Evolutionary conservation across 495 filamentous ascomycete genomes (phyloP).

Genomic region (Penicillium ucsense): DNA sequence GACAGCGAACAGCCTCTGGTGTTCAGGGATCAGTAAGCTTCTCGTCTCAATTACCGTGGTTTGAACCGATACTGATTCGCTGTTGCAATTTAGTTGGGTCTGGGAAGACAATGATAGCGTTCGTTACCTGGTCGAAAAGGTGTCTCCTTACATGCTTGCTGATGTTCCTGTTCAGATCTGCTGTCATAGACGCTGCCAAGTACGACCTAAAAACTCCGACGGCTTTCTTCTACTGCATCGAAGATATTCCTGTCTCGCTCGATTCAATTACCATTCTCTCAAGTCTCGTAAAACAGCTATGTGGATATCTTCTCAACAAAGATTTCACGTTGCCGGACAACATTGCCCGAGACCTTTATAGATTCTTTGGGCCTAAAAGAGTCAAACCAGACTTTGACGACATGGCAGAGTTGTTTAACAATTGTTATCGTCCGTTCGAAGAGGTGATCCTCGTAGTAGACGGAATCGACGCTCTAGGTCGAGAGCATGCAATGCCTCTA

Average conservation of each 20-base stretch:
- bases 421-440: conserved; percentile 1
- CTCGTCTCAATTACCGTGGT: not conserved
- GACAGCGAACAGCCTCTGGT: conserved; percentile 12
- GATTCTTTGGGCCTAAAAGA: conserved; percentile 8
- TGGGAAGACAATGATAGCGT: conserved; percentile 20
- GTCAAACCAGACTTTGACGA: conserved; percentile 11
- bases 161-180: not conserved
- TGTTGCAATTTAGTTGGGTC: conserved; percentile 14
- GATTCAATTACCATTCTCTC: not conserved
- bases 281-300: not conserved
- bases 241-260: not conserved
- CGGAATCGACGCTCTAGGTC: not conserved
- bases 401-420: conserved; percentile 9
- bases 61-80: not conserved
- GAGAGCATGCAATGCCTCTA: not conserved
- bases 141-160: no score
- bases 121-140: not conserved
- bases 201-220: not conserved
- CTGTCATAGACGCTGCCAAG: not conserved
- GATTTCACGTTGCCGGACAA: not conserved
- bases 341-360: not conserved
- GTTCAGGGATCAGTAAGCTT: conserved; percentile 18
- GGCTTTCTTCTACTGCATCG: not conserved
- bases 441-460: not conserved
- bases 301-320: not conserved